These are phyloP conservation scores for Nakataea oryzae DNA, from an alignment of 2,329 filamentous ascomycete genomes.

Conservation along the genomic window DNA sequence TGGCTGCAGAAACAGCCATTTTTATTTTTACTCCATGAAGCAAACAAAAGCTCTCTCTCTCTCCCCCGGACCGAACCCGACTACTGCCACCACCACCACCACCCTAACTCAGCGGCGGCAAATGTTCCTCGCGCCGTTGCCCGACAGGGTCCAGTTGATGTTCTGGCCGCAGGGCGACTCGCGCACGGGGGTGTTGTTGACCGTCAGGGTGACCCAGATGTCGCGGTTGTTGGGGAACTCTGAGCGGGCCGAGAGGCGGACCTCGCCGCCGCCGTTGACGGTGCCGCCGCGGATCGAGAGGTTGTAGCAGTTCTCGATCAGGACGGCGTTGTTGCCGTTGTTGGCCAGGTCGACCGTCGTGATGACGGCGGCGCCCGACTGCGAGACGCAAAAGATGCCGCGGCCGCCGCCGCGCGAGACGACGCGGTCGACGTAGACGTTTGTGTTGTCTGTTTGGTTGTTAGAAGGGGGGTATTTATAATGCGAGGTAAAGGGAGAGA, in stretches of 20 bases:
- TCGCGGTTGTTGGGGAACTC: constrained; percentile 45
- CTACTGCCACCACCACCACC: neutral
- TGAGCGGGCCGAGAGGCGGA: constrained; percentile 36
- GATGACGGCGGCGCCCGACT: constrained; percentile 43
- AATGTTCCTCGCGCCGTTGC: constrained; percentile 28
- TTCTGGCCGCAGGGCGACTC: constrained; percentile 46
- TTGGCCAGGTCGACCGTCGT: constrained; percentile 34
- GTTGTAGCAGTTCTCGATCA: constrained; percentile 52
- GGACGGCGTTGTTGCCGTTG: constrained; percentile 44
- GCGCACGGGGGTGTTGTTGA: constrained; percentile 37
- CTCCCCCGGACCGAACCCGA: no score
- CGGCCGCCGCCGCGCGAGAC: constrained; percentile 45
- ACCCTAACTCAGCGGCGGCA: constrained; percentile 15
- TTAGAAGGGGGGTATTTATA: no score
- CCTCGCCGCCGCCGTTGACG: constrained; percentile 44
- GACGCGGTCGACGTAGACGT: constrained; percentile 41
- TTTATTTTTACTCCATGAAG: neutral
- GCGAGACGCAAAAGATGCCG: constrained; percentile 46
- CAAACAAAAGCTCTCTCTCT: neutral
- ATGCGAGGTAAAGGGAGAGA: no score
- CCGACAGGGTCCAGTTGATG: constrained; percentile 35
- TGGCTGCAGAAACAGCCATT: neutral
- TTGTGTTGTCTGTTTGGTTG: constrained; percentile 34
- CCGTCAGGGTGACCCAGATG: constrained; percentile 35
- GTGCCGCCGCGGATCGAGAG: constrained; percentile 37